These are phyloP conservation scores for Trichoderma erinaceum DNA, from an alignment of 495 filamentous ascomycete genomes.

Conservation along the genomic window DNA sequence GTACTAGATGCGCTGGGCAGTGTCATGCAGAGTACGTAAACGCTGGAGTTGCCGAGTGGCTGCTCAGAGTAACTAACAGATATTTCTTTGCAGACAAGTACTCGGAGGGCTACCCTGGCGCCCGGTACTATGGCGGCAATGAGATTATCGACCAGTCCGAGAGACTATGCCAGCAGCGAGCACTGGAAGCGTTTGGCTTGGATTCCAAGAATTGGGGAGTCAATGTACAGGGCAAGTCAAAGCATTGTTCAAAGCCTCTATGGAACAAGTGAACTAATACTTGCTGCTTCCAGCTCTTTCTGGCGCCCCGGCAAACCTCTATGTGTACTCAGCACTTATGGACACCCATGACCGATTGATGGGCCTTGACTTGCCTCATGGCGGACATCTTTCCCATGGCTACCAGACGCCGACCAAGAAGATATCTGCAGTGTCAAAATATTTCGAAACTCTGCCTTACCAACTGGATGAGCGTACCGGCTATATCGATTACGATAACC, in stretches of 20 bases:
- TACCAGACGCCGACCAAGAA: conserved; percentile 98
- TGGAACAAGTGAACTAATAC: background rate
- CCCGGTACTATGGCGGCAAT: conserved; percentile 95
- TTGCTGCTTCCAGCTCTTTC: conserved; percentile 61
- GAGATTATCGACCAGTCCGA: conserved; percentile 91
- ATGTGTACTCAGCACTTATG: conserved; percentile 89
- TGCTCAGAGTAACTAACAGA: conserved; percentile 14
- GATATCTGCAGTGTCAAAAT: conserved; percentile 96
- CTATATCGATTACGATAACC: conserved; percentile 84
- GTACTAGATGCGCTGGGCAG: conserved; percentile 94
- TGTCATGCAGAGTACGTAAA: conserved; percentile 87
- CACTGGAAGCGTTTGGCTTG: conserved; percentile 78
- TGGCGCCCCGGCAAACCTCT: conserved; percentile 91
- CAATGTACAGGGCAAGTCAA: conserved; percentile 79
- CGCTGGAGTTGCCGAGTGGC: background rate
- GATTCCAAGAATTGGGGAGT: conserved; percentile 90
- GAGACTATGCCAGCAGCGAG: conserved; percentile 80
- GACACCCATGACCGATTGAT: conserved; percentile 91
- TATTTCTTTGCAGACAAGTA: conserved; percentile 71
- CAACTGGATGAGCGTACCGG: conserved; percentile 85
- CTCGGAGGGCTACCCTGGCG: conserved; percentile 96
- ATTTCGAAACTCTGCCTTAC: conserved; percentile 97
- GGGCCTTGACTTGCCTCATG: conserved; percentile 94
- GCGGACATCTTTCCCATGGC: conserved; percentile 93
- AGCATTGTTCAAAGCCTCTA: too few species aligned